Base-by-base conservation (phyloP, 768 basidiomycete genomes). In the Lactarius deliciosus region DNA sequence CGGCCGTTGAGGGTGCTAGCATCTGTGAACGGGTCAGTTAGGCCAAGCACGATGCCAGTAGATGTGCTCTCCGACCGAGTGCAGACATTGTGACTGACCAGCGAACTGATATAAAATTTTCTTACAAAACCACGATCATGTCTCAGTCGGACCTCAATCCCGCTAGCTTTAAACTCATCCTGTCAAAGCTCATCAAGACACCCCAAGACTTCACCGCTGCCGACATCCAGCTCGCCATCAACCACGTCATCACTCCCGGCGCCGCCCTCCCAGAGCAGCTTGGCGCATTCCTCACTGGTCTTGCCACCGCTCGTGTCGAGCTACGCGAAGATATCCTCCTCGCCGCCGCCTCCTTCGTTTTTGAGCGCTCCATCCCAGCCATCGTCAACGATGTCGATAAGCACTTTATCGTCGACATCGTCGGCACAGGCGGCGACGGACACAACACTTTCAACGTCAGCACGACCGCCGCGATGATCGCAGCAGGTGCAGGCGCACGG, bases 401-500 rank as follows among this genome's bases (percentile, higher is more conserved):
- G 6, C 92, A 96, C 75, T 92, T 80, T 66, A 74, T 80, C 45
- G 85, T 89, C 25, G 90, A 91, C 74, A 92, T 96, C 65, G 94
- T 96, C 25, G 94, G 94, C 2, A 95, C 94, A 0, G 94, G 96
- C 13, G 96, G 97, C 8, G 97, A 98, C 77, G 95, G 95, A 0
- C 87, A 95, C 76, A 92, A 98, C 73, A 89, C 96, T 0, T 98
- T 95, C 83, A 98, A 98, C 75, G 96, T 98, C 61, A 96, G 94
- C 74, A 98, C 96, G 1, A 89, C 93, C 2, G 96, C 96, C 2
- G 96, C 85, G 0, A 84, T 99, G 68, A 92, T 98, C 22, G 96
- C 96, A 34, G 94, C 95, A 28, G 96, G 96, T 16, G 92, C 95
- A 8, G 96, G 96, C 6, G 92, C 92, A 0, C 83, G 94, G 40